Evolutionary conservation across 1,139 yeast genomes (phyloP), one percentile per base, ranked within the genome.

Genomic region (Kazachstania sp.): DNA sequence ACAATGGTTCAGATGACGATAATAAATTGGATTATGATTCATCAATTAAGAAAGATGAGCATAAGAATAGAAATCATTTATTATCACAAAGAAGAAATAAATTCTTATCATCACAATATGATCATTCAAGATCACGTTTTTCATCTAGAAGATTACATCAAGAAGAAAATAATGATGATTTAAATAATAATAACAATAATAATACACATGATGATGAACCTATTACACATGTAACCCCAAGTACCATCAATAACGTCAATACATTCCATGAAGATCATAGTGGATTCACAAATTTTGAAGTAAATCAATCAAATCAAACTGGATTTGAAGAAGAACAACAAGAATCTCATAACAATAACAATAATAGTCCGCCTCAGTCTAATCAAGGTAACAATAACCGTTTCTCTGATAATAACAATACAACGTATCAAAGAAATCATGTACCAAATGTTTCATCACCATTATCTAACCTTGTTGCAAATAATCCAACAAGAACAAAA

Each of bases 61-160:
- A 39, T 15, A 44, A 48, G 41, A 49, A 57, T 26, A 49, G 44
- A n/a, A 43, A 59, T 18, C 63, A 59, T 47, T 57, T 57, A 30
- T 46, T 61, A 38, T 55, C 64, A 1, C 61, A 61, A 49, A 54
- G 65, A 45, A 57, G 60, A 42, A 62, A 60, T 39, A 60, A 55
- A 23, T 58, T 61, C 37, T 47, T 63, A 44, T 57, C 61, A 3
- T 61, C 65, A 31, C 67, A 64, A 47, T 62, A 64, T 40, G 65
- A 61, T 42, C 53, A 57, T 45, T 55, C 59, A 13, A 59, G 58
- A 44, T 59, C 63, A 15, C 56, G 67, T 41, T 60, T 60, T 38
- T 57, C 65, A 12, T 52, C 59, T 9, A 56, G 54, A 32, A 53
- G 53, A 20, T 49, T 43, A 37, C 39, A 41, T 29, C 34, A 41